Evolutionary conservation across 164 flowering plant species (phyloP).

Genomic region (Aristolochia fimbriata): DNA sequence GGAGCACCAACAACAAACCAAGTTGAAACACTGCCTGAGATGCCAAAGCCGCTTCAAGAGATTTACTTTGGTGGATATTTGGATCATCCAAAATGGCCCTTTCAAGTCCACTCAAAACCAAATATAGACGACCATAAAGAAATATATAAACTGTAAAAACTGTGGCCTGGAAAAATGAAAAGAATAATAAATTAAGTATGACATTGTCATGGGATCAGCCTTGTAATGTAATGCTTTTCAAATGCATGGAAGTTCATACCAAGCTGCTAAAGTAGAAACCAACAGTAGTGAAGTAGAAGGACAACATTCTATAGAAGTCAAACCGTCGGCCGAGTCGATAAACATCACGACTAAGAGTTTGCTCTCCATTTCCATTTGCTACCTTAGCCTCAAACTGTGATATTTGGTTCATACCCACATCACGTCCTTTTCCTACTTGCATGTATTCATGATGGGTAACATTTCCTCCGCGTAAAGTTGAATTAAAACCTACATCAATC

Average conservation of each 20-base stretch:
- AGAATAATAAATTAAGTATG: constrained; percentile 5
- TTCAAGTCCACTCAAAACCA: constrained; percentile 95
- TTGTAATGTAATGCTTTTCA: not conserved
- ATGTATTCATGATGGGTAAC: constrained; percentile 94
- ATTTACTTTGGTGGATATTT: constrained; percentile 39
- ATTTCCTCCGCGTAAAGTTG: constrained; percentile 82
- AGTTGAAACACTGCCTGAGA: constrained; percentile 80
- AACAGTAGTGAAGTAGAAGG: constrained; percentile 91
- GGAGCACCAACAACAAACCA: constrained; percentile 75
- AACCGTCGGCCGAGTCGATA: constrained; percentile 93
- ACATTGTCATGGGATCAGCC: not conserved
- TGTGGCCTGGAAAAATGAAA: constrained; percentile 53
- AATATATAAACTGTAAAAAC: constrained; percentile 84
- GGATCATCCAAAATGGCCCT: constrained; percentile 49
- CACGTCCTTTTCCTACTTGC: constrained; percentile 97
- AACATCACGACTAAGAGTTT: constrained; percentile 94
- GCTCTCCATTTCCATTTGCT: constrained; percentile 98
- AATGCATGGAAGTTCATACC: constrained; percentile 35
- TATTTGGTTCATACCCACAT: constrained; percentile 97
- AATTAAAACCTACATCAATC: constrained; percentile 61
- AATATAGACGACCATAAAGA: constrained; percentile 82
- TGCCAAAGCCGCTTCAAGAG: constrained; percentile 82
- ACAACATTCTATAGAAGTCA: constrained; percentile 93
- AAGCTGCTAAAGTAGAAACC: constrained; percentile 97
- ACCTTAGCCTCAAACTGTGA: constrained; percentile 95